Conservation (phyloP, 1,284 basidiomycete species). For the Apiotrichum veenhuisii region DNA sequence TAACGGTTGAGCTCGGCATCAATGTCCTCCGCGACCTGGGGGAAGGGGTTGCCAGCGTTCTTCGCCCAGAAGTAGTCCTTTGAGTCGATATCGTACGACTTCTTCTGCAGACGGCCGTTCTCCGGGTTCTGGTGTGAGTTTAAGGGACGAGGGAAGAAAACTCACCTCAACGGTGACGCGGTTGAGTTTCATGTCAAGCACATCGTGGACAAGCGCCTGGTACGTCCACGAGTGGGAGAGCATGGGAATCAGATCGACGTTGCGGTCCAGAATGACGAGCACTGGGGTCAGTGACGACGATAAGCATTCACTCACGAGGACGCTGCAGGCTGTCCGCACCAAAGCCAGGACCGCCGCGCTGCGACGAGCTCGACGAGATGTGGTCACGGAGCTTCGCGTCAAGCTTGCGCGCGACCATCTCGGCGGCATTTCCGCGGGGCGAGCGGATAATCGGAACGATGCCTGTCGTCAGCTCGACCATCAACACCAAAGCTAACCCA, state of each 20-base stretch:
- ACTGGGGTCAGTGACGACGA: conserved; percentile 54
- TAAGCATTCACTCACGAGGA: conserved; percentile 63
- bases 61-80: conserved; percentile 99
- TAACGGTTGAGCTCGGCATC: conserved; percentile 89
- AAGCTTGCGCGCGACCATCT: conserved; percentile 95
- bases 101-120: conserved; percentile 64
- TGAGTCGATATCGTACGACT: conserved; percentile 91
- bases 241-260: conserved; percentile 92
- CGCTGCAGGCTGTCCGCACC: conserved; percentile 66
- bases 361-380: conserved; percentile 67
- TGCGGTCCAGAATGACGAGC: conserved; percentile 88
- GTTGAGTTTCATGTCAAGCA: conserved; percentile 94
- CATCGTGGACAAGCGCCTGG: conserved; percentile 96
- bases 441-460: conserved; percentile 93
- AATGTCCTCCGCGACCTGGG: conserved; percentile 97
- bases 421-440: conserved; percentile 92
- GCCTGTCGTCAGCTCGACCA: conserved; percentile 53
- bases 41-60: conserved; percentile 94
- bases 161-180: conserved; percentile 73
- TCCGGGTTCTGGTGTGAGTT: conserved; percentile 51
- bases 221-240: conserved; percentile 99
- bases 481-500: conserved; percentile 57
- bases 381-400: conserved; percentile 91
- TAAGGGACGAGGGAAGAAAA: neutral
- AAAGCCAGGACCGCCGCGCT: conserved; percentile 55